Evolutionary conservation across 352 stramenopile species (phyloP).

Genomic region (Plasmopara viticola): DNA sequence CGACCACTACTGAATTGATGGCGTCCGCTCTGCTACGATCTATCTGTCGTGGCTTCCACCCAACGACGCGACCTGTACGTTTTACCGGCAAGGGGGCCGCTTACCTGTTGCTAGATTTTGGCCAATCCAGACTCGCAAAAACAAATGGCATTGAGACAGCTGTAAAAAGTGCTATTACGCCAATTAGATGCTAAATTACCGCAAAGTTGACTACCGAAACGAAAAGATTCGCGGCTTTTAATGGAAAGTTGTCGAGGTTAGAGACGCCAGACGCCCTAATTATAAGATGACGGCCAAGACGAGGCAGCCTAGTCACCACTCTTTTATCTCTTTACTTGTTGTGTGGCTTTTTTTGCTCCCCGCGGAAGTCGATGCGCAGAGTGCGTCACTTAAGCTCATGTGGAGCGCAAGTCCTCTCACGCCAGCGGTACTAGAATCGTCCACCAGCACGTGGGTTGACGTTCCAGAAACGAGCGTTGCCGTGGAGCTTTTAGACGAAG

Average conservation of each 20-base stretch:
- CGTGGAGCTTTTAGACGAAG: constrained; percentile 50
- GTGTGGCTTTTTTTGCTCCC: constrained; percentile 1
- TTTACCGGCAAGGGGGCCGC: neutral
- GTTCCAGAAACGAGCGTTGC: constrained; percentile 44
- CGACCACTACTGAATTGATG: constrained; percentile 3
- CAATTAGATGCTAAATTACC: constrained; percentile 1
- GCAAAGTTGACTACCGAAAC: neutral
- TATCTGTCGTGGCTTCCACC: constrained; percentile 23
- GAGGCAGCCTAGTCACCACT: neutral
- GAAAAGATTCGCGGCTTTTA: constrained; percentile 21
- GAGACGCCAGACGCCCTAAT: neutral
- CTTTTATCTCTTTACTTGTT: constrained; percentile 1
- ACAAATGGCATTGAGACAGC: neutral
- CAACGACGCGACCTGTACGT: constrained; percentile 16
- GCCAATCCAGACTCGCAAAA: neutral
- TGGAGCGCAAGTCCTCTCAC: constrained; percentile 59
- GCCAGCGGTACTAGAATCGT: constrained; percentile 20
- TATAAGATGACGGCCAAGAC: constrained; percentile 4
- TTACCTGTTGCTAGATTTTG: constrained; percentile 1
- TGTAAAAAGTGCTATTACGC: no score
- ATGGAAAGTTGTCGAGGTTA: neutral
- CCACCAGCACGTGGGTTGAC: constrained; percentile 45
- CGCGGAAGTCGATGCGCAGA: constrained; percentile 4
- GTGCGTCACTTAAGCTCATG: constrained; percentile 42
- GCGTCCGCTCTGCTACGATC: constrained; percentile 9